A percentile compares a stretch with the other conserved stretches of the same genome.
These are phyloP conservation scores for Venturia nashicola DNA, from an alignment of 2,329 filamentous ascomycete genomes.

Conservation along the genomic window DNA sequence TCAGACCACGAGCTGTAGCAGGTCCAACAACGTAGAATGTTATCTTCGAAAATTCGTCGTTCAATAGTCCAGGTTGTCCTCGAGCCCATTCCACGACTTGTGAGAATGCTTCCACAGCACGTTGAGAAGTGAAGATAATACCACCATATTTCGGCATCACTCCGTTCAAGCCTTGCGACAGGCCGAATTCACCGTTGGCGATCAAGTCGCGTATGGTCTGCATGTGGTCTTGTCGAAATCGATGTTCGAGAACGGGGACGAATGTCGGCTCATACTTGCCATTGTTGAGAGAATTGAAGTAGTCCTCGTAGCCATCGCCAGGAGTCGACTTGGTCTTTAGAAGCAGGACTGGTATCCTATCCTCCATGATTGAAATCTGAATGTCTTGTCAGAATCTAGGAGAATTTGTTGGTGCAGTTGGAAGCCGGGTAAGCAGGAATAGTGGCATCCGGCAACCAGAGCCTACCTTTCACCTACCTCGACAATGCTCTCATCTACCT, in stretches of 20 bases:
- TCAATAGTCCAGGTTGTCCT: slow-evolving; percentile 11
- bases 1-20: slow-evolving; percentile 64
- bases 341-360: slow-evolving; percentile 48
- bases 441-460: not conserved
- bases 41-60: slow-evolving; percentile 16
- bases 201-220: slow-evolving; percentile 41
- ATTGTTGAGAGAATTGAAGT: slow-evolving; percentile 39
- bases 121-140: slow-evolving; percentile 74
- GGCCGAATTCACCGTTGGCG: slow-evolving; percentile 17
- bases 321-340: slow-evolving; percentile 68
- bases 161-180: slow-evolving; percentile 15
- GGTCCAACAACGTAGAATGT: slow-evolving; percentile 72
- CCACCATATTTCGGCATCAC: slow-evolving; percentile 48
- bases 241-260: slow-evolving; percentile 65
- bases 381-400: not conserved
- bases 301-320: slow-evolving; percentile 58
- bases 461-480: no score
- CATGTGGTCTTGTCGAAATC: slow-evolving; percentile 49
- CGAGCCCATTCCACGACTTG: slow-evolving; percentile 33
- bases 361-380: slow-evolving; percentile 9
- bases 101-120: slow-evolving; percentile 68
- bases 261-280: slow-evolving; percentile 52
- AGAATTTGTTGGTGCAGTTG: not conserved
- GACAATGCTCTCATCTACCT: no score
- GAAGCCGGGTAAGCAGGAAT: not conserved